Percentiles rank a stretch among this genome's conserved stretches.
Evolutionary conservation across 768 basidiomycete species (phyloP).

Genomic region (Boletus vermiculosoides): DNA sequence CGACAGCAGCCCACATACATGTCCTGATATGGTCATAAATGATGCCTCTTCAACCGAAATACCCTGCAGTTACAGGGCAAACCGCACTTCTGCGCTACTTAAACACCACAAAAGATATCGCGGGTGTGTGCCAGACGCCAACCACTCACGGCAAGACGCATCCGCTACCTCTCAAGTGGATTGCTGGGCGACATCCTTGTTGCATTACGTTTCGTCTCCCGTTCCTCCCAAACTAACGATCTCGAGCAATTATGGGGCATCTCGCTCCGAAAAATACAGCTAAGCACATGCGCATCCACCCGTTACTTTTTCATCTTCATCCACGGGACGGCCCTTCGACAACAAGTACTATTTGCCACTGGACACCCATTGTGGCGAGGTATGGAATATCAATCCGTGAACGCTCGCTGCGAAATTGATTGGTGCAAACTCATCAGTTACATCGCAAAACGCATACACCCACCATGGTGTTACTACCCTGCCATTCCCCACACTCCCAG

Average conservation of each 20-base stretch:
- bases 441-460: no score
- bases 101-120: not conserved
- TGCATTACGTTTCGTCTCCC: not conserved
- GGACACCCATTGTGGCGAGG: no score
- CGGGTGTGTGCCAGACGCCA: no score
- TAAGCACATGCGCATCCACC: not conserved
- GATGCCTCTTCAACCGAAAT: not conserved
- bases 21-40: not conserved
- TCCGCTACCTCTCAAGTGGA: not conserved
- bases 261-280: not conserved
- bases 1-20: not conserved
- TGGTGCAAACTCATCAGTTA: no score
- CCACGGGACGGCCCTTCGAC: not conserved
- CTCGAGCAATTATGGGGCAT: not conserved
- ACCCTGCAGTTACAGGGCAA: not conserved
- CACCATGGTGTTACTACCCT: not conserved
- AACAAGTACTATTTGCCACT: not conserved
- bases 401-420: no score
- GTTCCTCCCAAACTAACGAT: no score
- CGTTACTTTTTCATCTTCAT: not conserved
- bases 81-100: not conserved
- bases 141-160: not conserved
- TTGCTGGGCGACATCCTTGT: not conserved
- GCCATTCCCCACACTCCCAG: no score
- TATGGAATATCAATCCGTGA: no score